Evolutionary conservation across 2,329 filamentous ascomycete species (phyloP).

Genomic region (Fusarium anguioides): DNA sequence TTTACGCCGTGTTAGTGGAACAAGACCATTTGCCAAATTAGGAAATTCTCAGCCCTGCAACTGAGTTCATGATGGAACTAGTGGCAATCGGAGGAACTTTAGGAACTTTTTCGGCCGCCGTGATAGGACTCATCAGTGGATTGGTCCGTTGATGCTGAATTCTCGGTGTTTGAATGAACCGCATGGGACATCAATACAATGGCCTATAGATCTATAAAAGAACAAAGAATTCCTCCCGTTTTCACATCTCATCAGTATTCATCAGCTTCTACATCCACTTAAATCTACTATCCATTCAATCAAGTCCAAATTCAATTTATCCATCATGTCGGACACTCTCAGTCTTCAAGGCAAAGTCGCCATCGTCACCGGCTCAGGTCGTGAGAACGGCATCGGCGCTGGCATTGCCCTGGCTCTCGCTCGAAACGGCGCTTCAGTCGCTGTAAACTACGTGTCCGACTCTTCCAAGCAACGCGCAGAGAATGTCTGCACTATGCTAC

Average conservation of each 20-base stretch:
- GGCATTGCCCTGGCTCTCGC: conserved; percentile 55
- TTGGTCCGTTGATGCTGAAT: accelerated
- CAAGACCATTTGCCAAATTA: conserved; percentile 19
- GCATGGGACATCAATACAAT: not conserved
- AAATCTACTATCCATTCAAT: not conserved
- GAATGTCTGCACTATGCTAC: conserved; percentile 45
- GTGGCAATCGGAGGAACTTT: not conserved
- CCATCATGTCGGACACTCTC: conserved; percentile 47
- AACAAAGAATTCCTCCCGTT: accelerated
- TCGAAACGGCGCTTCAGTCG: conserved; percentile 55
- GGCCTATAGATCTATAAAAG: not conserved
- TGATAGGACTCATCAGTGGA: not conserved
- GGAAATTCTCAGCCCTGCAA: conserved; percentile 10
- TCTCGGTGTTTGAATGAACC: not conserved
- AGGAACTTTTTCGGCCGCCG: not conserved
- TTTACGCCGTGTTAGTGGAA: too few relatives aligned
- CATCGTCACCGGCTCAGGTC: conserved; percentile 58
- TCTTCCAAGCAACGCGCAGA: conserved; percentile 46
- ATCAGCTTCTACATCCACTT: accelerated
- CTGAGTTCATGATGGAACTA: not conserved
- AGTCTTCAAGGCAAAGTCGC: conserved; percentile 55
- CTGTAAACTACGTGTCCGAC: conserved; percentile 55
- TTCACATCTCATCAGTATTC: not conserved
- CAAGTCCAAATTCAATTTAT: too few relatives aligned
- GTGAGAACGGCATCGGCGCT: conserved; percentile 58